Percentiles rank a stretch among this genome's conserved stretches.
Evolutionary conservation across 116 monocot genomes (phyloP).

Genomic region (Papilionanthe hybrid): DNA sequence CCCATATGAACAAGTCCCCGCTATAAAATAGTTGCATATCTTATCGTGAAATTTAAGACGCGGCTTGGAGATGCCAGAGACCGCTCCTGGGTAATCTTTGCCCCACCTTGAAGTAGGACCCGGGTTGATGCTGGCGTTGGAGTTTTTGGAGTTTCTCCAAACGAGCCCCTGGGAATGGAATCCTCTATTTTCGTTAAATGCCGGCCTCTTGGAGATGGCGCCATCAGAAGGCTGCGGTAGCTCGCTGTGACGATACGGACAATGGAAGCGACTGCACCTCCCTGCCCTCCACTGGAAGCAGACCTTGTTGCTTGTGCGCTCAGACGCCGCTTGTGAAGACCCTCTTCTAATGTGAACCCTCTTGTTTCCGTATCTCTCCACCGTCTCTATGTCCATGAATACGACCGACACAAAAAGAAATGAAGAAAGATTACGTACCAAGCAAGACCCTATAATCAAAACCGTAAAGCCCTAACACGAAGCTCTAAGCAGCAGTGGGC

Average conservation of each 20-base stretch:
- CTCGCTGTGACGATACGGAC: conserved; percentile 74
- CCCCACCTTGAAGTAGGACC: conserved; percentile 55
- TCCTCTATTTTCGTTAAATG: neutral
- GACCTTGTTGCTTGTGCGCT: conserved; percentile 34
- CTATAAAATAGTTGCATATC: conserved; percentile 57
- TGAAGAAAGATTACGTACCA: neutral
- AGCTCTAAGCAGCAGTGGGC: no score
- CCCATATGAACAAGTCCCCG: conserved; percentile 56
- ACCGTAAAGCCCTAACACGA: no score
- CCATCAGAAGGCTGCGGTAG: neutral
- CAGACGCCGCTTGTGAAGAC: neutral
- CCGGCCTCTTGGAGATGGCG: conserved; percentile 17
- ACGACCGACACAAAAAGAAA: neutral
- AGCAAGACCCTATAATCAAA: neutral
- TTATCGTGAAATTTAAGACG: conserved; percentile 10
- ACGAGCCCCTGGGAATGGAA: conserved; percentile 10
- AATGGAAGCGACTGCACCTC: conserved; percentile 66
- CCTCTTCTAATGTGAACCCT: conserved; percentile 32
- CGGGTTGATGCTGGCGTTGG: conserved; percentile 13
- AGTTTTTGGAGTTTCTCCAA: conserved; percentile 56
- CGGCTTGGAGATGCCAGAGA: neutral
- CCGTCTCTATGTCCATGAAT: conserved; percentile 53
- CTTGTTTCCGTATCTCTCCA: conserved; percentile 47
- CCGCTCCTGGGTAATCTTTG: conserved; percentile 19
- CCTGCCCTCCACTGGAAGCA: conserved; percentile 76